These are phyloP conservation scores for Astrephomene gubernaculifera DNA, from an alignment of 139 green algal species.

Conservation along the genomic window DNA sequence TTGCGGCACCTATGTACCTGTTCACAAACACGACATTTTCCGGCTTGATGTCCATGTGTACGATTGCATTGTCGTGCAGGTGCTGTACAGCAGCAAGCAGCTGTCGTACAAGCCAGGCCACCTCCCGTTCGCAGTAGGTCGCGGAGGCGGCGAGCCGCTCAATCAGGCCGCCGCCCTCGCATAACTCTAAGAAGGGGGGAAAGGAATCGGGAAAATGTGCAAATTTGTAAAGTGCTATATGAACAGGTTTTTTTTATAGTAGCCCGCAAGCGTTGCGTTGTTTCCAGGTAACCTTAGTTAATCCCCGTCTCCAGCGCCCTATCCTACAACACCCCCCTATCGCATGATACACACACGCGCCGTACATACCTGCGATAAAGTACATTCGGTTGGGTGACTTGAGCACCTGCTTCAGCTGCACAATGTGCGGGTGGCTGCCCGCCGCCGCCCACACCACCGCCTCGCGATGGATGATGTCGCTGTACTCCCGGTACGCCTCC, in stretches of 20 bases:
- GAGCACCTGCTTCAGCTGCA: slow-evolving; percentile 41
- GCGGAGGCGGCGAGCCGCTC: slow-evolving; percentile 16
- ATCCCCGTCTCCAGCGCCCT: too few species aligned
- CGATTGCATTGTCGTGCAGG: slow-evolving; percentile 57
- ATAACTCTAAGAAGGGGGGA: slow-evolving; percentile 25
- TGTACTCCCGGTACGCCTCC: slow-evolving; percentile 47
- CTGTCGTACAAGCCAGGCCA: slow-evolving; percentile 50
- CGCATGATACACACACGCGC: too few species aligned
- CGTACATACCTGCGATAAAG: slow-evolving; percentile 52
- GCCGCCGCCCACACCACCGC: slow-evolving; percentile 45
- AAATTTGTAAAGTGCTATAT: too few species aligned
- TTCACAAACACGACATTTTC: slow-evolving; percentile 63
- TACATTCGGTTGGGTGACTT: slow-evolving; percentile 28
- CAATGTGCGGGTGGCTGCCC: slow-evolving; percentile 43
- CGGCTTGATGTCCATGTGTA: slow-evolving; percentile 70
- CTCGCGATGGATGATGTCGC: slow-evolving; percentile 40
- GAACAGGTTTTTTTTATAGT: too few species aligned
- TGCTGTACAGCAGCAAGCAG: slow-evolving; percentile 60
- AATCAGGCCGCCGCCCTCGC: slow-evolving; percentile 48
- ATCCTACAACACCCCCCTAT: too few species aligned
- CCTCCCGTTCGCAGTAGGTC: slow-evolving; percentile 55
- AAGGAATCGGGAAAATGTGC: too few species aligned
- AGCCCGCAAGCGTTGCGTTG: too few species aligned
- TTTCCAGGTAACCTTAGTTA: too few species aligned
- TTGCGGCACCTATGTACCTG: too few species aligned